A percentile compares a stretch with the other conserved stretches of the same genome.
Evolutionary conservation across 2,329 filamentous ascomycete genomes (phyloP).

Genomic region (Penicillium vulpinum): DNA sequence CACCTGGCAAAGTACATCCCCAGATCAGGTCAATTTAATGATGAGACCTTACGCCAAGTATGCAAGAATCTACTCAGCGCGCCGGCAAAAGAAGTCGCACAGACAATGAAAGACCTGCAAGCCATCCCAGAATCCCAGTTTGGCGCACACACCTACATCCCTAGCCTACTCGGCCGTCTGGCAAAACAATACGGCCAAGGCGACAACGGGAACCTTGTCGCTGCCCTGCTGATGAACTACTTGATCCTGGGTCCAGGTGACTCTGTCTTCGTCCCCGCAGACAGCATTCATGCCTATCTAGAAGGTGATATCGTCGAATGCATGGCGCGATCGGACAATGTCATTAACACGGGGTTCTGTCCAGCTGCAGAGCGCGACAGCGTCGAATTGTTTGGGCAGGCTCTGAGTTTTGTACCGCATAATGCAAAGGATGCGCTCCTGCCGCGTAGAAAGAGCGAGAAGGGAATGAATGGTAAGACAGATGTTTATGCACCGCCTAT

Average conservation of each 20-base stretch:
- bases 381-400: conserved; percentile 62
- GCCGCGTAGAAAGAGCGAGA: conserved; percentile 49
- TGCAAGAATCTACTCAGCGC: conserved; percentile 56
- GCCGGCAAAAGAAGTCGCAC: conserved; percentile 54
- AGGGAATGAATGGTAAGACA: conserved; percentile 61
- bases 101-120: conserved; percentile 55
- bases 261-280: conserved; percentile 68
- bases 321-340: conserved; percentile 74
- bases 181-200: conserved; percentile 62
- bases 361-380: conserved; percentile 64
- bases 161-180: conserved; percentile 64
- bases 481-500: conserved; percentile 65
- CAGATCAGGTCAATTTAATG: conserved; percentile 51
- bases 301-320: conserved; percentile 74
- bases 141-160: conserved; percentile 58
- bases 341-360: conserved; percentile 74
- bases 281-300: conserved; percentile 73
- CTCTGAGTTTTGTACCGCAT: conserved; percentile 65
- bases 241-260: conserved; percentile 65
- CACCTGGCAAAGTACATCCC: conserved; percentile 58
- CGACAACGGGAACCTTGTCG: conserved; percentile 69
- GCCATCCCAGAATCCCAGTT: conserved; percentile 52
- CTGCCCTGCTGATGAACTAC: conserved; percentile 73
- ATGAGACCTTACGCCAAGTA: conserved; percentile 59
- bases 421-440: conserved; percentile 58